A percentile compares a stretch with the other conserved stretches of the same genome.
These are phyloP conservation scores for Magnolia changhungtana DNA, from an alignment of 164 flowering plant species.

Conservation along the genomic window DNA sequence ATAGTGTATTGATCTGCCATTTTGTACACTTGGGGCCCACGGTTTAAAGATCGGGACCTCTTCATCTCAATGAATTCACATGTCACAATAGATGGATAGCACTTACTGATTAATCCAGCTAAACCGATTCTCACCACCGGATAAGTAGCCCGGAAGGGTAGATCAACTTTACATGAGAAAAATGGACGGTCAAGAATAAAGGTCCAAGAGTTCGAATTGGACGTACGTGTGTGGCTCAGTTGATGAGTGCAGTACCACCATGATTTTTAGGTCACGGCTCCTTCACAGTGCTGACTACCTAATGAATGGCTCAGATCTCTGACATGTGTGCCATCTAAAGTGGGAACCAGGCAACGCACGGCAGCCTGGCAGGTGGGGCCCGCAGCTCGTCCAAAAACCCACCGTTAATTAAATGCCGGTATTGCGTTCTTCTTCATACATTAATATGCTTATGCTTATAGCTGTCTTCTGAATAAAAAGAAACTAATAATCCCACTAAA, in stretches of 20 bases:
- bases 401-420: not conserved
- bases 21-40: too few relatives aligned
- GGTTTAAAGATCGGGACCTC: too few relatives aligned
- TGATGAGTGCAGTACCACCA: not conserved
- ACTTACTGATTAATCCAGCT: too few relatives aligned
- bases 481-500: not conserved
- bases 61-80: too few relatives aligned
- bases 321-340: not conserved
- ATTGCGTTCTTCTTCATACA: not conserved
- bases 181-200: not conserved
- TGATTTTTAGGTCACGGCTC: not conserved
- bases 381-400: not conserved
- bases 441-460: too few relatives aligned
- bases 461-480: not conserved
- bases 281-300: not conserved
- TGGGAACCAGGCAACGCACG: not conserved
- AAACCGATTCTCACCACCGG: too few relatives aligned
- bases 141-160: too few relatives aligned
- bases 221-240: too few relatives aligned
- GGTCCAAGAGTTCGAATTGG: not conserved
- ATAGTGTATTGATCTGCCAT: too few relatives aligned
- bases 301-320: not conserved
- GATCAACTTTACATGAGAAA: too few relatives aligned
- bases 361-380: not conserved
- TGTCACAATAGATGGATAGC: too few relatives aligned